Evolutionary conservation across 352 stramenopile genomes (phyloP).

Genomic region (Phytophthora tubulina): DNA sequence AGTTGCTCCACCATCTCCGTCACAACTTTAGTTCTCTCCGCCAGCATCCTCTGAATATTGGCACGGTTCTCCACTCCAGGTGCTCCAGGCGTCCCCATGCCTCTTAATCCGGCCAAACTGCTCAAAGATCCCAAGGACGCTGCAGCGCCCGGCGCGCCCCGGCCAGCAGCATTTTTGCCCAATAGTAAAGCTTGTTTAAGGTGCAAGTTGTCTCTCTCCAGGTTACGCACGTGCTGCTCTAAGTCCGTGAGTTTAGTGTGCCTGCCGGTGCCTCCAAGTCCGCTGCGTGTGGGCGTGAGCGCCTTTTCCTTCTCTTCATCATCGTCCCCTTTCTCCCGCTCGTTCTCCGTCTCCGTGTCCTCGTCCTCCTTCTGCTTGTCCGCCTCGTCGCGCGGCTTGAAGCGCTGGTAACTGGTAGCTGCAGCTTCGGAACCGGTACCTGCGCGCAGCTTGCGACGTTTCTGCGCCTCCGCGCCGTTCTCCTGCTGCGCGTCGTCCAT

Average conservation of each 20-base stretch:
- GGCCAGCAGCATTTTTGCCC: conserved; percentile 55
- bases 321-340: conserved; percentile 11
- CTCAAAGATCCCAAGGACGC: conserved; percentile 39
- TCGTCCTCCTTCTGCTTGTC: conserved; percentile 18
- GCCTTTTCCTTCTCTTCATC: conserved; percentile 23
- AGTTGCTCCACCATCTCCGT: conserved; percentile 86
- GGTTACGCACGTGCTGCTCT: conserved; percentile 69
- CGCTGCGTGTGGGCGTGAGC: not conserved
- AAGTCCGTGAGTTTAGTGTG: conserved; percentile 82
- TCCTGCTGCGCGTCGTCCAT: conserved; percentile 56
- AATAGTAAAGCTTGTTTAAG: conserved; percentile 81
- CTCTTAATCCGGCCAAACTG: conserved; percentile 23
- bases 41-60: conserved; percentile 61
- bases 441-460: conserved; percentile 17
- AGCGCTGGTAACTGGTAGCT: not conserved
- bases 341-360: conserved; percentile 31
- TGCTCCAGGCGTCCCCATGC: conserved; percentile 6
- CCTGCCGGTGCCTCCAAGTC: not conserved
- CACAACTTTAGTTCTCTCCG: conserved; percentile 77
- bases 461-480: conserved; percentile 19
- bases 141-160: not conserved
- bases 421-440: not conserved
- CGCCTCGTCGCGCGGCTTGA: not conserved
- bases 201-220: conserved; percentile 83
- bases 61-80: conserved; percentile 39